A percentile compares a stretch with the other conserved stretches of the same genome.
These are phyloP conservation scores for Pulveroboletus sp. DNA, from an alignment of 768 basidiomycete species.

Conservation along the genomic window DNA sequence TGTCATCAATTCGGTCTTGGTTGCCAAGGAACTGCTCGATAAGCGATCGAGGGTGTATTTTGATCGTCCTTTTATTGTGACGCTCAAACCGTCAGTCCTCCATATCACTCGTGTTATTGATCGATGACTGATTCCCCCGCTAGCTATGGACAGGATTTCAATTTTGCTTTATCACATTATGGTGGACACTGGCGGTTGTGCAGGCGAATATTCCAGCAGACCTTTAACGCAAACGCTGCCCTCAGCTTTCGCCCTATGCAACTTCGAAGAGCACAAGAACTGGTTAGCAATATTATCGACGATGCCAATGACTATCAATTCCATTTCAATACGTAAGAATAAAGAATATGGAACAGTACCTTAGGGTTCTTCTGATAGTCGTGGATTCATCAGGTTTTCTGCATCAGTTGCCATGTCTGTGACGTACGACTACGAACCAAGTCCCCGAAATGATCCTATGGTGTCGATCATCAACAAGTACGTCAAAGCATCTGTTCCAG, in stretches of 20 bases:
- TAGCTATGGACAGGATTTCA: neutral
- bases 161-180: neutral
- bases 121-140: neutral
- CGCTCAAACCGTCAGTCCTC: neutral
- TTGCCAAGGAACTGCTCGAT: neutral
- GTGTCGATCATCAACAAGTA: neutral
- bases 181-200: neutral
- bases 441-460: conserved; percentile 3
- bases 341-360: no score
- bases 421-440: conserved; percentile 5
- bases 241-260: conserved; percentile 1
- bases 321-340: conserved; percentile 4
- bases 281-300: neutral
- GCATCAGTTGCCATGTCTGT: conserved; percentile 1
- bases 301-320: neutral
- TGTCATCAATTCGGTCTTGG: neutral
- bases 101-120: neutral
- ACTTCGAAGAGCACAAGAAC: neutral
- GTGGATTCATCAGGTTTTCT: neutral
- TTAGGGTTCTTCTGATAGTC: no score
- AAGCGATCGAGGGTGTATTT: conserved; percentile 2
- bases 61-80: conserved; percentile 1
- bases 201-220: conserved; percentile 3
- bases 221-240: neutral
- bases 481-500: neutral